Evolutionary conservation across 2,329 filamentous ascomycete species (phyloP), one percentile per base, ranked within the genome.

Genomic region (Aquanectria penicillioides): DNA sequence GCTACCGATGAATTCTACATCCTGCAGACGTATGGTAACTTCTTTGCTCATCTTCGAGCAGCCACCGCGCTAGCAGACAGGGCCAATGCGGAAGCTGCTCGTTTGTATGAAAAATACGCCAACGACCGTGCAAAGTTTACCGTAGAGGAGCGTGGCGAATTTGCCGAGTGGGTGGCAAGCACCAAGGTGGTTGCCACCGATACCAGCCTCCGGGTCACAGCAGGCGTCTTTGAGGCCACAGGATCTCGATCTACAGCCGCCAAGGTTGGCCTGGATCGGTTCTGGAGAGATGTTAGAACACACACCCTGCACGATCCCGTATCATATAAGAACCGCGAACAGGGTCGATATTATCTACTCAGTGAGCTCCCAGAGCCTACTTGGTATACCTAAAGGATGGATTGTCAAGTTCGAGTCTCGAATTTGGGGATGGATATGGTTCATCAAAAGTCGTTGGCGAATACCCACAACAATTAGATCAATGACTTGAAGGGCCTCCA

Each of bases 261-360:
- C 51, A 88, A 83, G 64, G 81, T 87, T 1, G 86, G 86, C 0
- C 73, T 90, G 57, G 88, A 89, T 74, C 76, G 87, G 1, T 90
- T 87, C 72, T 90, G 86, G 86, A 78, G 87, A 40, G 87, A 90
- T 67, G 75, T 89, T n/a, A 73, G 88, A 5, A 89, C 86, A 5
- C 88, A 90, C 73, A 84, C 82, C 1, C 71, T 90, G 65, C 87
- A 90, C 73, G 88, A 90, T 71, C 87, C 87, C 0, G 86, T 90
- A 23, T 84, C 86, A 20, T 89, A 89, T 66, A 89, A 89, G 79
- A 86, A 88, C 55, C 73, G 83, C 3, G 87, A 90, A 72, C 65
- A 89, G 48, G 87, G 87, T 0, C 74, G 83, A 18, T 89, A 80
- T 68, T 77, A 82, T 33, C 66, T 90, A 52, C 65, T 89, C 46